Evolutionary conservation across 768 basidiomycete genomes (phyloP).

Genomic region (Dacryopinax primogenitus): DNA sequence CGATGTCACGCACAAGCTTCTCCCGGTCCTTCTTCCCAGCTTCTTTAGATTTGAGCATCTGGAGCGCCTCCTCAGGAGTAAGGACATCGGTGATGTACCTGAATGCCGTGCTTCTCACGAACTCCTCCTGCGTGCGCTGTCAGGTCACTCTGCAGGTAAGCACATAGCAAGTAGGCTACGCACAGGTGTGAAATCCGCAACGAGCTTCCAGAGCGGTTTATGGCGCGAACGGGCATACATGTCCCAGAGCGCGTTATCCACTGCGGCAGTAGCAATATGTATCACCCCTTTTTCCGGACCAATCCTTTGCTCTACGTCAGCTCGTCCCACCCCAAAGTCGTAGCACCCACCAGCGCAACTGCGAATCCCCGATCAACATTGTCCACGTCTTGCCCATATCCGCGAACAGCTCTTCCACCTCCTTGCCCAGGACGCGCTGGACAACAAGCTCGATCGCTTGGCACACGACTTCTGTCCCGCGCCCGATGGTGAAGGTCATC

Average conservation of each 20-base stretch:
- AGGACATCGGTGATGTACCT: slow-evolving; percentile 89
- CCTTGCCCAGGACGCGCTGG: slow-evolving; percentile 66
- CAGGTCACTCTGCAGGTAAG: neutral
- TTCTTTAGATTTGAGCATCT: slow-evolving; percentile 64
- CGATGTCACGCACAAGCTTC: slow-evolving; percentile 52
- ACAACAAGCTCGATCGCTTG: slow-evolving; percentile 68
- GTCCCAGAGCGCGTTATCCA: slow-evolving; percentile 91
- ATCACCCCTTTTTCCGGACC: slow-evolving; percentile 95
- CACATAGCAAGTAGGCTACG: slow-evolving; percentile 16
- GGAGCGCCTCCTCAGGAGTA: slow-evolving; percentile 78
- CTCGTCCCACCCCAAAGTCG: neutral
- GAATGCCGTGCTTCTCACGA: slow-evolving; percentile 65
- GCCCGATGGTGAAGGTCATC: slow-evolving; percentile 89
- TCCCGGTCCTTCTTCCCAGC: slow-evolving; percentile 68
- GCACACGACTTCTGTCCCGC: slow-evolving; percentile 93
- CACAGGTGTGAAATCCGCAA: slow-evolving; percentile 79
- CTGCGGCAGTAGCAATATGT: slow-evolving; percentile 75
- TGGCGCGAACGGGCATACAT: slow-evolving; percentile 66
- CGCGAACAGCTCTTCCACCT: slow-evolving; percentile 65
- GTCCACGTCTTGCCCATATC: slow-evolving; percentile 91
- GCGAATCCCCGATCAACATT: slow-evolving; percentile 73
- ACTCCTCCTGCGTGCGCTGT: slow-evolving; percentile 45
- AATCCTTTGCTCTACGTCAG: slow-evolving; percentile 39
- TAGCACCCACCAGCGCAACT: slow-evolving; percentile 64
- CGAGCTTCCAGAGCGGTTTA: slow-evolving; percentile 89